Base-by-base conservation (phyloP, 805 yeast species). In the Cyberlindnera xylosilytica region DNA sequence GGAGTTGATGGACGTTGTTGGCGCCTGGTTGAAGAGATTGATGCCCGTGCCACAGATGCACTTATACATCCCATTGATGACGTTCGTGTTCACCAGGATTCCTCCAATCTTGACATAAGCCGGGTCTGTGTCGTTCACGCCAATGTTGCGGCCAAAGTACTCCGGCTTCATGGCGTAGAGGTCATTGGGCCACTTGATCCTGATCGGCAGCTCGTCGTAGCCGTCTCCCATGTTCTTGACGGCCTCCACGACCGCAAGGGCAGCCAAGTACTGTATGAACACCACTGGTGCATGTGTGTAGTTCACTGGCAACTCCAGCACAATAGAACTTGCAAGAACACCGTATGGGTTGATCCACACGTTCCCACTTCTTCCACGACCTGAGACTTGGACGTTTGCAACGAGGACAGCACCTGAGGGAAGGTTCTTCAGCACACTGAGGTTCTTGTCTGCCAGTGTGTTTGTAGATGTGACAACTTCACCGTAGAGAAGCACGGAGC, bases 151-250 rank as follows among this genome's bases (percentile, higher is more conserved):
- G 20, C 66, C 70, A 33, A 73, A 73, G 50, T 66, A 75, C 41
- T 79, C 80, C 1, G 95, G 95, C 42, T 77, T 79, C 53, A 79
- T 60, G 4, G 83, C 79, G 58, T 87, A 93, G 12, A 93, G 66
- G 62, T 93, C 99, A 60, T 93, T 93, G 2, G 99, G 99, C 99
- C 99, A 93, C 60, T 93, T 93, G 46, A 93, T 73, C 38, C 79
- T 73, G 13, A 91, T 70, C 0, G 96, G 97, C 52, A 93, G 63
- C 35, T 79, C 83, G 17, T 79, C 81, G 58, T 82, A 87, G 0
- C 86, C 88, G 7, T 63, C 69, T 3, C 62, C 62, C 54, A 88
- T 79, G 2, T 78, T 68, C 27, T 76, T 62, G 15, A 91, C 73
- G 20, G 95, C 87, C 58, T 85, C 87, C 9, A 90, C 82, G 39